Evolutionary conservation across 768 basidiomycete genomes (phyloP).

Genomic region (Russula foetens): DNA sequence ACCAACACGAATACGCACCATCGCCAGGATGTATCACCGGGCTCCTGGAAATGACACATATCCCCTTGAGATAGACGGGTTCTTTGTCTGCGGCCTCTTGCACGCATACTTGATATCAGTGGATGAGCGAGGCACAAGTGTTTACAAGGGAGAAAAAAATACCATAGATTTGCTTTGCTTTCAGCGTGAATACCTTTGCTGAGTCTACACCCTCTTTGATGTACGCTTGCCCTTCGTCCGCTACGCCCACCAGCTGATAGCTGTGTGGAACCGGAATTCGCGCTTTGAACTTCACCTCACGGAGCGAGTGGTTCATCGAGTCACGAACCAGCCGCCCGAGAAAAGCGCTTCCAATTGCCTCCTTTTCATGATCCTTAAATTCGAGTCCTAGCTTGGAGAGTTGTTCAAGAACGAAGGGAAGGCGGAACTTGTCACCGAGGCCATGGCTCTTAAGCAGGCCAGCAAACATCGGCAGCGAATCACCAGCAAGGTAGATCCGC

Average conservation of each 20-base stretch:
- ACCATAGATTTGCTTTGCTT: conserved; percentile 13
- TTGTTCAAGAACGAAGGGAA: conserved; percentile 44
- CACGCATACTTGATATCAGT: conserved; percentile 6
- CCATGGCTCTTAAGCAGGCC: conserved; percentile 41
- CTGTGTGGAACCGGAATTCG: conserved; percentile 63
- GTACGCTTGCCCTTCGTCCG: conserved; percentile 54
- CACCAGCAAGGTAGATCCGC: conserved; percentile 49
- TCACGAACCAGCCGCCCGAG: conserved; percentile 49
- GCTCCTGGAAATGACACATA: conserved; percentile 24
- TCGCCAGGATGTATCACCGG: conserved; percentile 32
- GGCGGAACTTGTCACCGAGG: conserved; percentile 38
- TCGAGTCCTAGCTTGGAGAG: conserved; percentile 43
- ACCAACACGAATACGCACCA: conserved; percentile 9
- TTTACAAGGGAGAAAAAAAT: neutral
- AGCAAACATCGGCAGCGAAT: conserved; percentile 43
- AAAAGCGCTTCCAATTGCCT: conserved; percentile 47
- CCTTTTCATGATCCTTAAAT: conserved; percentile 31
- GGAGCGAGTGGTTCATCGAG: conserved; percentile 54
- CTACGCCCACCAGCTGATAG: conserved; percentile 68
- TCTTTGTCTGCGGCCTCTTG: conserved; percentile 12
- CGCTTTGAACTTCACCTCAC: conserved; percentile 69
- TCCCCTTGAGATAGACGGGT: neutral
- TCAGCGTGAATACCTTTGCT: conserved; percentile 8
- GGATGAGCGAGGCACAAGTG: neutral
- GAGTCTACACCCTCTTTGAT: conserved; percentile 8